phyloP scores from a whole-genome alignment of 345 rosid genomes.

The Abelmoschus esculentus region DNA sequence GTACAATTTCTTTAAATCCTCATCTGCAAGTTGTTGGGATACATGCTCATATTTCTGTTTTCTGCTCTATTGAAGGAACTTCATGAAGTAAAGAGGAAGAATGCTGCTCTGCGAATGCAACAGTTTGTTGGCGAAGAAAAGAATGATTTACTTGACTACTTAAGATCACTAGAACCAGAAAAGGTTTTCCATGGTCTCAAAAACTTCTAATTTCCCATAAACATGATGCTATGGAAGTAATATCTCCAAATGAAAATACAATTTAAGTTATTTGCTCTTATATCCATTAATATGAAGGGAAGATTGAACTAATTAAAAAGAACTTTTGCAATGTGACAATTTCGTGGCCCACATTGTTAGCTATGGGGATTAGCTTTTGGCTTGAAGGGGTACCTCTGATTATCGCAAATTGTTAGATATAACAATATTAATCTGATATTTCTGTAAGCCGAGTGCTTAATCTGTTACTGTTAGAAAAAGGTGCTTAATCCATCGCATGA shows the following conservation, averaged over 20 bases:
- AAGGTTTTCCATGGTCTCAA: conserved; percentile 43
- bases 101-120: conserved; percentile 95
- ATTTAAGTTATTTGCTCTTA: not conserved
- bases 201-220: not conserved
- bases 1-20: not conserved
- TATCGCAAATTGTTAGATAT: not conserved
- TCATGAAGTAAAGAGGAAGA: conserved; percentile 70
- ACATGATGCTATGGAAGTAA: not conserved
- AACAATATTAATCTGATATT: not conserved
- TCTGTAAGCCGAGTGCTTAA: not conserved
- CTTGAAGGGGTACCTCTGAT: not conserved
- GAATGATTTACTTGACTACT: conserved; percentile 89
- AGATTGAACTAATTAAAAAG: not conserved
- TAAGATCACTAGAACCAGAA: conserved; percentile 89
- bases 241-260: not conserved
- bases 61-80: conserved; percentile 51
- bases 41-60: conserved; percentile 14
- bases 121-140: conserved; percentile 98
- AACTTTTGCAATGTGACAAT: not conserved
- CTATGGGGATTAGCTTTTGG: not conserved
- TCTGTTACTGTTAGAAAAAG: too few relatives aligned
- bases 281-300: not conserved
- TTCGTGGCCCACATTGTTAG: not conserved
- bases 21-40: not conserved
- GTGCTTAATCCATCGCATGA: not conserved